Percentiles rank a stretch among this genome's conserved stretches.
Evolutionary conservation across 1,139 yeast genomes (phyloP).

Genomic region (Debaryomycetaceae sp.): DNA sequence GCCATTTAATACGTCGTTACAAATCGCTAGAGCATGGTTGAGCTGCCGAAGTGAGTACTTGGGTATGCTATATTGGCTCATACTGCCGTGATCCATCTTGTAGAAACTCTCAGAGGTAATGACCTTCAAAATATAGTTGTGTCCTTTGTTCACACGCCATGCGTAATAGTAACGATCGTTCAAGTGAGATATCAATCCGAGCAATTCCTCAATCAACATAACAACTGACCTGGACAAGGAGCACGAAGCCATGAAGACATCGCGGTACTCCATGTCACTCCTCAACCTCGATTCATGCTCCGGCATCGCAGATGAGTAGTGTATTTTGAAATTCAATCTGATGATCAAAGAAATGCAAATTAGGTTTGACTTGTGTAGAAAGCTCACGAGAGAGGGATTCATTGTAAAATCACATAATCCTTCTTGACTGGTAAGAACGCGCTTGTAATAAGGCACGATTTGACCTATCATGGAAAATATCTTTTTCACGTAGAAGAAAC

Average conservation of each 20-base stretch:
- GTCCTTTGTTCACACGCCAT: constrained; percentile 49
- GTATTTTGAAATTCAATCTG: constrained; percentile 23
- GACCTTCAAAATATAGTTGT: constrained; percentile 26
- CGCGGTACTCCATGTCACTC: constrained; percentile 15
- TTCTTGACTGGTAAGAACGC: constrained; percentile 27
- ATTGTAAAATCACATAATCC: constrained; percentile 37
- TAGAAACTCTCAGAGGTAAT: constrained; percentile 31
- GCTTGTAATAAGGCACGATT: constrained; percentile 38
- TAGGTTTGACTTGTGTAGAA: constrained; percentile 39
- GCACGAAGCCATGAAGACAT: constrained; percentile 21
- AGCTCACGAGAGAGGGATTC: constrained; percentile 38
- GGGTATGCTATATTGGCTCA: constrained; percentile 9
- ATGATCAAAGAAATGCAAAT: constrained; percentile 29
- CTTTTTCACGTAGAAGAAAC: constrained; percentile 37
- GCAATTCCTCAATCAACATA: constrained; percentile 33
- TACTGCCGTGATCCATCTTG: constrained; percentile 6
- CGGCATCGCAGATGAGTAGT: constrained; percentile 11
- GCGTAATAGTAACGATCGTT: constrained; percentile 48
- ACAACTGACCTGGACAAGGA: constrained; percentile 29
- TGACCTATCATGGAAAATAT: constrained; percentile 27
- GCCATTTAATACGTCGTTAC: constrained; percentile 20
- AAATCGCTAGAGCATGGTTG: constrained; percentile 25
- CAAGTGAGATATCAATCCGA: constrained; percentile 33
- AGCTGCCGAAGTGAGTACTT: constrained; percentile 20
- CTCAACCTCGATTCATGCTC: constrained; percentile 16